A percentile compares a stretch with the other conserved stretches of the same genome.
Conservation (phyloP, 306 rosid species). For the Adenanthera pavonina region DNA sequence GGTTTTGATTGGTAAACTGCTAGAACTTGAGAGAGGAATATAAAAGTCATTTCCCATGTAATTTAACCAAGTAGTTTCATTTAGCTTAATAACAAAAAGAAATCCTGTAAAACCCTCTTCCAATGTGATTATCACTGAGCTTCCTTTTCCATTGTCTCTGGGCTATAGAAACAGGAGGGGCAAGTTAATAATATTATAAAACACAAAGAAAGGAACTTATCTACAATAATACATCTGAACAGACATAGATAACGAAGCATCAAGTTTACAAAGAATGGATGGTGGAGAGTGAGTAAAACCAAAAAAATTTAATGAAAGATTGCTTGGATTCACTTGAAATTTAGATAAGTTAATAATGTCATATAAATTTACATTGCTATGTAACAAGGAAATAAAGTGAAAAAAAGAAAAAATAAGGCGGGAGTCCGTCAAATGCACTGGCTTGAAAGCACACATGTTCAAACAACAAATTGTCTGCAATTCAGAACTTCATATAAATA, state of each 20-base stretch:
- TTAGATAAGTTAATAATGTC: neutral
- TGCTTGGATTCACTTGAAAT: neutral
- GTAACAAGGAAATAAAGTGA: neutral
- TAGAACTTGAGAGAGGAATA: slow-evolving; percentile 63
- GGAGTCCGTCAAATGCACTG: neutral
- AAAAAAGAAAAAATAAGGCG: neutral
- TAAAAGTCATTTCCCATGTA: slow-evolving; percentile 70
- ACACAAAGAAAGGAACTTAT: slow-evolving; percentile 11
- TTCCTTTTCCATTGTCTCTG: slow-evolving; percentile 60
- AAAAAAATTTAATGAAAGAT: neutral
- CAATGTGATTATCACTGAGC: slow-evolving; percentile 59
- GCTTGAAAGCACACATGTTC: neutral
- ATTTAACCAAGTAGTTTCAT: slow-evolving; percentile 73
- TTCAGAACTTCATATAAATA: neutral
- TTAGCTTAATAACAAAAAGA: slow-evolving; percentile 74
- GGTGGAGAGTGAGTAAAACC: neutral
- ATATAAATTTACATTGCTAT: neutral
- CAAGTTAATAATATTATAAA: slow-evolving; percentile 28
- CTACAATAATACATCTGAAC: neutral
- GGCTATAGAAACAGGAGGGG: slow-evolving; percentile 54
- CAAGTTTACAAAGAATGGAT: neutral
- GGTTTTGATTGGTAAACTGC: slow-evolving; percentile 35
- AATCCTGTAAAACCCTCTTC: slow-evolving; percentile 71
- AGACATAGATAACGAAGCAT: slow-evolving; percentile 7
- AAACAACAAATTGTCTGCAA: neutral